phyloP scores from a whole-genome alignment of 2,329 filamentous ascomycete species.

The Aspergillus latus region DNA sequence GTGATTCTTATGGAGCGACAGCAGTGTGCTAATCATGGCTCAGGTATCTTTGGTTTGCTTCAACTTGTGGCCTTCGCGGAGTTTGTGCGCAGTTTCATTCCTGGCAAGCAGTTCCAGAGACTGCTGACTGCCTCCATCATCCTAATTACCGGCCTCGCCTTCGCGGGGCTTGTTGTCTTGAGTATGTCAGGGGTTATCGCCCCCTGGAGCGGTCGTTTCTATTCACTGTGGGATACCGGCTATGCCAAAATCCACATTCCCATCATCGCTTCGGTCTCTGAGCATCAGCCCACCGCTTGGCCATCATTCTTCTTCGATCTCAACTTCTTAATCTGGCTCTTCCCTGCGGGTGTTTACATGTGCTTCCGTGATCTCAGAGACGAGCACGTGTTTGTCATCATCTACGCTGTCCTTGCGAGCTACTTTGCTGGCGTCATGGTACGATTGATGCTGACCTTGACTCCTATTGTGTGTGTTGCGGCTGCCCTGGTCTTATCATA shows the following conservation, averaged over 20 bases:
- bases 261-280: conserved; percentile 98
- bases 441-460: conserved; percentile 95
- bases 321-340: conserved; percentile 98
- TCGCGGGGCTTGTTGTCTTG: conserved; percentile 74
- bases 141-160: conserved; percentile 68
- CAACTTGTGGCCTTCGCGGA: conserved; percentile 92
- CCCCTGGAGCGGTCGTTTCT: conserved; percentile 97
- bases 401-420: conserved; percentile 93
- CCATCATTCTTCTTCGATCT: conserved; percentile 99
- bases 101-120: conserved; percentile 90
- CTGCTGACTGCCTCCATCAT: conserved; percentile 77
- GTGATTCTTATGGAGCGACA: conserved; percentile 9
- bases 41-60: conserved; percentile 91
- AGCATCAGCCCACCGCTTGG: conserved; percentile 98
- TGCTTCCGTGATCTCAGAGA: conserved; percentile 93
- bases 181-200: conserved; percentile 90
- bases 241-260: conserved; percentile 99
- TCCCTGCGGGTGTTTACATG: conserved; percentile 96
- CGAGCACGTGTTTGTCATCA: conserved; percentile 96
- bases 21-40: conserved; percentile 21
- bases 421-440: conserved; percentile 99
- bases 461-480: conserved; percentile 91
- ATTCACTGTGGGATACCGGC: conserved; percentile 97
- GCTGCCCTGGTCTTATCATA: conserved; percentile 85
- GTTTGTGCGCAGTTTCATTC: conserved; percentile 82